Conservation (phyloP, 768 basidiomycete genomes). For the Phylloporus sp. region DNA sequence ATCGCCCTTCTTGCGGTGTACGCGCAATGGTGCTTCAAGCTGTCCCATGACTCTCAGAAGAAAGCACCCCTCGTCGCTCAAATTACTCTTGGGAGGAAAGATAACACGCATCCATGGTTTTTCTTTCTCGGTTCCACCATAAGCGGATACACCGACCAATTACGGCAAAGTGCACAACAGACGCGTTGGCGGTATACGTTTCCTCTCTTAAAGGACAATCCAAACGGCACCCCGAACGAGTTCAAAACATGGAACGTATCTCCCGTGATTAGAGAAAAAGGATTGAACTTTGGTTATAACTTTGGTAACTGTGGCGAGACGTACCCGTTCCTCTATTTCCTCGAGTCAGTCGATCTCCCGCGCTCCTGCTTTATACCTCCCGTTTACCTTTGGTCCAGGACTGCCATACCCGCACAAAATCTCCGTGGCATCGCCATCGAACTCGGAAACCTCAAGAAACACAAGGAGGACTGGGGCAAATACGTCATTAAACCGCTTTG, state of each 20-base stretch:
- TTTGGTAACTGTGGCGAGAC: conserved; percentile 1
- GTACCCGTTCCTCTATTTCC: background rate
- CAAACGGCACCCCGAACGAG: too few species aligned
- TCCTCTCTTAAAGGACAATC: background rate
- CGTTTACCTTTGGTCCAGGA: background rate
- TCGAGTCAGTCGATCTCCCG: background rate
- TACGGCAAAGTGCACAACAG: too few species aligned
- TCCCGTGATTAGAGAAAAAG: background rate
- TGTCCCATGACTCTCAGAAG: too few species aligned
- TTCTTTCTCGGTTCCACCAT: background rate
- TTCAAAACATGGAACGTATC: background rate
- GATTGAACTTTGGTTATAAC: background rate
- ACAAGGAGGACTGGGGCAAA: background rate
- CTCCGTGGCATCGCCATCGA: background rate
- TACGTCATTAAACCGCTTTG: background rate
- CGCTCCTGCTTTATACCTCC: background rate
- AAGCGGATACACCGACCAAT: background rate
- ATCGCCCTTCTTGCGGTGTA: background rate
- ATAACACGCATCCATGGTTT: background rate
- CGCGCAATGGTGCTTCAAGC: background rate
- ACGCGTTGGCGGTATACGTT: background rate
- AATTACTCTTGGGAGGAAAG: background rate
- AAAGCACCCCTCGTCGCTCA: background rate
- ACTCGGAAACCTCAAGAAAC: too few species aligned
- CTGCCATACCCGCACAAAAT: background rate